Evolutionary conservation across 768 basidiomycete genomes (phyloP).

Genomic region (Lactifluus piperatus): DNA sequence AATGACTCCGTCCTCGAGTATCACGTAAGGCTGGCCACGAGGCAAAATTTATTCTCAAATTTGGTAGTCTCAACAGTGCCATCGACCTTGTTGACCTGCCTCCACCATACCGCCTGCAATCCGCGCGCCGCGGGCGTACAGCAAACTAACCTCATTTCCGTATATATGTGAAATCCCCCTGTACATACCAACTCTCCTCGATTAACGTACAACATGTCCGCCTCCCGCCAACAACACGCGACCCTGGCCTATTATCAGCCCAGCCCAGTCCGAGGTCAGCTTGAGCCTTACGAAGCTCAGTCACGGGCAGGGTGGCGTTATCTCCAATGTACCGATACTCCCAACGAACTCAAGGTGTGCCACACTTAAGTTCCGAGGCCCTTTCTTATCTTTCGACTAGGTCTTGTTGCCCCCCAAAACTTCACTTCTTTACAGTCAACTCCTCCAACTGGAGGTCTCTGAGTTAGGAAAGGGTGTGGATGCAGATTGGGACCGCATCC

Average conservation of each 20-base stretch:
- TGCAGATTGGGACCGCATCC: slow-evolving; percentile 59
- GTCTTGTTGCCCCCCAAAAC: slow-evolving; percentile 63
- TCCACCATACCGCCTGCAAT: neutral
- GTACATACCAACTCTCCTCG: neutral
- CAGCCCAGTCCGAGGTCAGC: slow-evolving; percentile 65
- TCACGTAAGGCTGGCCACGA: slow-evolving; percentile 12
- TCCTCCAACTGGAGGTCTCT: slow-evolving; percentile 50
- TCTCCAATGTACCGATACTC: slow-evolving; percentile 69
- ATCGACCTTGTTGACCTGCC: neutral
- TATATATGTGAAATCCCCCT: neutral
- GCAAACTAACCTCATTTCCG: neutral
- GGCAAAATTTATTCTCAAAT: slow-evolving; percentile 3
- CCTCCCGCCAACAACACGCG: slow-evolving; percentile 3
- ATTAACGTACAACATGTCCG: slow-evolving; percentile 11
- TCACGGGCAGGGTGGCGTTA: slow-evolving; percentile 57
- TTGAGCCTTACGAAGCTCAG: slow-evolving; percentile 52
- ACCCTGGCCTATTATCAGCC: slow-evolving; percentile 46
- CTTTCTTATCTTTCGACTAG: slow-evolving; percentile 30
- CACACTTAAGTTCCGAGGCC: neutral
- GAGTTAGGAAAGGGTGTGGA: slow-evolving; percentile 51
- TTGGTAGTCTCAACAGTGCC: neutral
- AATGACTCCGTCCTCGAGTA: neutral
- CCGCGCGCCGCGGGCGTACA: neutral
- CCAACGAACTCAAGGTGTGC: slow-evolving; percentile 60
- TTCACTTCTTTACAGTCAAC: slow-evolving; percentile 53